Conservation (phyloP, 441 rosid species). For the Arabidopsis lyrata region DNA sequence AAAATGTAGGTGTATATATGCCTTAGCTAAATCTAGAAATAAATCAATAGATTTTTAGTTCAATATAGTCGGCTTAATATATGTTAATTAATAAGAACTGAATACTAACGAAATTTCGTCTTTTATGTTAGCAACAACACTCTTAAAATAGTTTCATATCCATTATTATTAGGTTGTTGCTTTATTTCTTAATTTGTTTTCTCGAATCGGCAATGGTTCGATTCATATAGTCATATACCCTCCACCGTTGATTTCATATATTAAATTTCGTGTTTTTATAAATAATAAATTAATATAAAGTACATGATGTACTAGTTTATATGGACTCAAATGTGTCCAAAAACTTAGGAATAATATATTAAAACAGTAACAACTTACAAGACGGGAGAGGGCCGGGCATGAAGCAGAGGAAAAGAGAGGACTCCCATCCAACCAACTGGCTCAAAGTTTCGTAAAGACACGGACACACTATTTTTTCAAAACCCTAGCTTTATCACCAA, state of each 20-base stretch:
- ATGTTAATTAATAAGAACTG: constrained; percentile 14
- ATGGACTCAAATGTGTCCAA: constrained; percentile 34
- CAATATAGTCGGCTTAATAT: neutral
- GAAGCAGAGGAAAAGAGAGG: constrained; percentile 33
- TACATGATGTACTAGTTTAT: constrained; percentile 23
- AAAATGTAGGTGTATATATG: neutral
- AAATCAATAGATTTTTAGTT: neutral
- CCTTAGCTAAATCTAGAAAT: neutral
- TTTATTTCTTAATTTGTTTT: neutral
- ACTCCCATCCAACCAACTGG: constrained; percentile 33
- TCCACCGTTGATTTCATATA: constrained; percentile 13
- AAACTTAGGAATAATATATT: constrained; percentile 24
- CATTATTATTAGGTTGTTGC: constrained; percentile 33
- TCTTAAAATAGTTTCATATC: constrained; percentile 1
- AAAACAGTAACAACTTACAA: constrained; percentile 42
- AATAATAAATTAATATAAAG: neutral
- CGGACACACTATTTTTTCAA: constrained; percentile 26
- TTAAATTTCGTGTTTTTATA: neutral
- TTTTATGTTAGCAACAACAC: constrained; percentile 6
- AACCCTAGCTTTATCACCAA: neutral
- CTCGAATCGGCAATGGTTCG: constrained; percentile 16
- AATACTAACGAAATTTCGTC: neutral
- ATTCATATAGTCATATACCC: constrained; percentile 1
- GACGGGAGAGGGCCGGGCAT: constrained; percentile 39
- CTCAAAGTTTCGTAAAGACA: constrained; percentile 28